phyloP scores from a whole-genome alignment of 192 early-diverging fungal genomes.

The Coemansia sp. region DNA sequence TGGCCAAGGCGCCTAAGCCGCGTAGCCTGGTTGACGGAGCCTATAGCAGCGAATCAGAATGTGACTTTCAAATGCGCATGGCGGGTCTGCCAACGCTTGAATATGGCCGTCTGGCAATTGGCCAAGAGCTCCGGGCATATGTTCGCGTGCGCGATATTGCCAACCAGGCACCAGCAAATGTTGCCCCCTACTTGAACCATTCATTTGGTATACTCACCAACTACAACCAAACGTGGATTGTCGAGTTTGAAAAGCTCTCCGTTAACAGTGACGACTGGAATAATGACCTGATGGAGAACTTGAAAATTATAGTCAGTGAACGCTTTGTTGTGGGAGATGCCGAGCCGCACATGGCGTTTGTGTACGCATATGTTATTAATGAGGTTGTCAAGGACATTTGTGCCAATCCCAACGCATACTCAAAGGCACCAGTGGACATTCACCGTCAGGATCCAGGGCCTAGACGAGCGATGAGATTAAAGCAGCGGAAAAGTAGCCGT shows the following conservation, averaged over 20 bases:
- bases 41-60: background rate
- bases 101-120: background rate
- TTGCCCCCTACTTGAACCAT: background rate
- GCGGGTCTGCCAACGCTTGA: background rate
- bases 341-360: background rate
- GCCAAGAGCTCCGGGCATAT: background rate
- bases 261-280: too few species aligned
- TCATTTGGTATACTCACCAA: background rate
- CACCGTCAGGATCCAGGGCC: too few species aligned
- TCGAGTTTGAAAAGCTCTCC: background rate
- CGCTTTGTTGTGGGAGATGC: background rate
- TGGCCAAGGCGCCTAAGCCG: background rate
- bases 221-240: background rate
- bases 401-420: too few species aligned
- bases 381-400: background rate
- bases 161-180: background rate
- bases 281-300: background rate
- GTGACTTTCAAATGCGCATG: background rate
- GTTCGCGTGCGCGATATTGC: background rate
- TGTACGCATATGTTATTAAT: background rate
- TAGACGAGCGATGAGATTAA: too few species aligned
- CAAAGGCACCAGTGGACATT: too few species aligned
- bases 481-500: too few species aligned
- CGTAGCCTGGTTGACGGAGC: background rate
- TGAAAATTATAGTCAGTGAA: background rate